Conservation (phyloP, 1,284 basidiomycete species). For the Microbotryum silenes-acaulis region DNA sequence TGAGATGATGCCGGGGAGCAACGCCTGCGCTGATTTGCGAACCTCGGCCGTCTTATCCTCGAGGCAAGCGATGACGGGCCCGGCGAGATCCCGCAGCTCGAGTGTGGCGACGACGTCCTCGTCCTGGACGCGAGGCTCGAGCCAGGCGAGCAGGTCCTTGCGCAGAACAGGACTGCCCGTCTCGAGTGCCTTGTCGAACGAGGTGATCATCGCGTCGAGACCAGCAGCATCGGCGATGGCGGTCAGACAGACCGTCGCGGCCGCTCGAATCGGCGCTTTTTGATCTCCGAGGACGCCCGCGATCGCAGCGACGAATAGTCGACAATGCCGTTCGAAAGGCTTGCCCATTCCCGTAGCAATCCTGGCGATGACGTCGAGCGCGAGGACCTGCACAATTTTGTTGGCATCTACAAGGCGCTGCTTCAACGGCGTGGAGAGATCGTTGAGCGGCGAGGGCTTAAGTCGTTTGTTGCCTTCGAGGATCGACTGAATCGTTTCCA, state of each 20-base stretch:
- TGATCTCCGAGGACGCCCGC: slow-evolving; percentile 85
- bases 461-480: slow-evolving; percentile 86
- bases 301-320: slow-evolving; percentile 67
- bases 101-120: slow-evolving; percentile 47
- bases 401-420: slow-evolving; percentile 85
- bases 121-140: slow-evolving; percentile 68
- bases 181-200: slow-evolving; percentile 73
- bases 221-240: slow-evolving; percentile 79
- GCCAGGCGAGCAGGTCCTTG: slow-evolving; percentile 74
- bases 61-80: slow-evolving; percentile 66
- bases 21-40: slow-evolving; percentile 76
- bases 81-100: slow-evolving; percentile 68
- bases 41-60: slow-evolving; percentile 91
- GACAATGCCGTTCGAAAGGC: slow-evolving; percentile 82
- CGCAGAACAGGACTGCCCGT: slow-evolving; percentile 81
- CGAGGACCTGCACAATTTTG: slow-evolving; percentile 82
- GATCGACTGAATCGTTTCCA: slow-evolving; percentile 74
- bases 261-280: slow-evolving; percentile 75
- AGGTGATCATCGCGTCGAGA: slow-evolving; percentile 69
- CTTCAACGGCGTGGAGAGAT: slow-evolving; percentile 82
- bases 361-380: slow-evolving; percentile 80
- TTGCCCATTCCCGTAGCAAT: slow-evolving; percentile 91
- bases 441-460: slow-evolving; percentile 76
- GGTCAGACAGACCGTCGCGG: slow-evolving; percentile 68
- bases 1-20: slow-evolving; percentile 70